Conservation (phyloP, 2,329 filamentous ascomycete genomes). For the Neofusicoccum sp. region DNA sequence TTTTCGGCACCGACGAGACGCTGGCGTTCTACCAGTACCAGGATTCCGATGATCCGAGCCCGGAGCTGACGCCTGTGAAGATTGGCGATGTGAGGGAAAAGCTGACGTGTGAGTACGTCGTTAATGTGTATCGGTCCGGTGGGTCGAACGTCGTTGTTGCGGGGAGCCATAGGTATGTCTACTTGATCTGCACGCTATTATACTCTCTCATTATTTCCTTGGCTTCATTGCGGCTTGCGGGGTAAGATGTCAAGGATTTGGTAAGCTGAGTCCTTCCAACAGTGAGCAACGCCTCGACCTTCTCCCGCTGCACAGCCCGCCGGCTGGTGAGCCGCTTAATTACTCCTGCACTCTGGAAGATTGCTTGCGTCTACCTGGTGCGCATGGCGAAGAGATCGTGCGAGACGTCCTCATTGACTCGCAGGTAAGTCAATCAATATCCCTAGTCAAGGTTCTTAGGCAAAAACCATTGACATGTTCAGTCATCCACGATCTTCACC, state of each 20-base stretch:
- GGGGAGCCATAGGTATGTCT: slow-evolving; percentile 64
- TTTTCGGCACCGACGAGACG: slow-evolving; percentile 74
- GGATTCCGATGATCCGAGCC: slow-evolving; percentile 51
- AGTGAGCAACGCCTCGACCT: slow-evolving; percentile 32
- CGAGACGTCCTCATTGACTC: slow-evolving; percentile 44
- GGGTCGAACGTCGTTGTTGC: slow-evolving; percentile 62
- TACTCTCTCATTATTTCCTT: neutral
- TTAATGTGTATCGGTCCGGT: slow-evolving; percentile 62
- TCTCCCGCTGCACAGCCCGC: slow-evolving; percentile 28
- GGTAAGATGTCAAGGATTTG: too few relatives aligned
- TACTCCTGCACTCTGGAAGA: slow-evolving; percentile 30
- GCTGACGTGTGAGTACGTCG: slow-evolving; percentile 72
- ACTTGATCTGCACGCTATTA: neutral
- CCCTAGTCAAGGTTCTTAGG: neutral
- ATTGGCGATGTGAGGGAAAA: slow-evolving; percentile 68
- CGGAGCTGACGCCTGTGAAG: slow-evolving; percentile 41
- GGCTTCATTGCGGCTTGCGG: too few relatives aligned
- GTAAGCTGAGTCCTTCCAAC: neutral
- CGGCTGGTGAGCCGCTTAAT: slow-evolving; percentile 24
- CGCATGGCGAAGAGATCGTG: slow-evolving; percentile 50
- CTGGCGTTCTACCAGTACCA: slow-evolving; percentile 70
- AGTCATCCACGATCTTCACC: slow-evolving; percentile 41
- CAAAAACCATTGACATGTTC: neutral
- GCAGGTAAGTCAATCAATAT: slow-evolving; percentile 27
- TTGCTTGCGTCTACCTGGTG: slow-evolving; percentile 37